Base-by-base conservation (phyloP, 176 grass and related monocot genomes). In the Puya raimondii region DNA sequence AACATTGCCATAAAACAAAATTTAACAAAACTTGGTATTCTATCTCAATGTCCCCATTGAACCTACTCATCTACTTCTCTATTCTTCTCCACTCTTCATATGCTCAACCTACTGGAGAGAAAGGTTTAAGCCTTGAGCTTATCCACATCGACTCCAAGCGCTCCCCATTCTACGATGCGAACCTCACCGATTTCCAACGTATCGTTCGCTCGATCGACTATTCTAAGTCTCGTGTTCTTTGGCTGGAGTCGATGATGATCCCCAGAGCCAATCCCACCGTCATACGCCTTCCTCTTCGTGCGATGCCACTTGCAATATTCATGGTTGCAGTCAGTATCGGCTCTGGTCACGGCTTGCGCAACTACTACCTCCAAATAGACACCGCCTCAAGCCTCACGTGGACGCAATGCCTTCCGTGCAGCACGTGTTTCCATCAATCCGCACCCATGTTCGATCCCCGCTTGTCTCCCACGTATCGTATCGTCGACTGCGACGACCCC, bases 351-450 rank as follows among this genome's bases (percentile, higher is more conserved):
- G 54, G 54, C 6, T 18, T n/a, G 9, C 54, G 18, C 1, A 20
- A 15, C 12, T 58, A 58, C 54, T 18, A n/a, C 54, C 54, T 58
- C 54, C 16, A 58, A 1, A 52, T 80, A 0, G 77, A 80, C 50
- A 80, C 77, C 1, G 77, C 69, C 47, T 72, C 69, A 26, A 80
- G 58, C 71, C 69, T 80, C 21, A 80, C 71, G 1, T 80, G 69
- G 69, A 80, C 69, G 2, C 77, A 80, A 29, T 80, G 77, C 25
- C 59, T 80, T 10, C 77, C 77, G 21, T 80, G 77, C 5, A 51
- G 13, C 54, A 47, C 50, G 5, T 65, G 58, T 47, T 80, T 72
- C 14, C 56, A 26, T 6, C 77, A 80, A 53, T 49, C 42, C 1
- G 21, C 51, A 12, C 69, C 69, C 47, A 68, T 80, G 48, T 80